A percentile compares a stretch with the other conserved stretches of the same genome.
These are phyloP conservation scores for Trichosporon faecale DNA, from an alignment of 1,284 basidiomycete genomes.

Conservation along the genomic window DNA sequence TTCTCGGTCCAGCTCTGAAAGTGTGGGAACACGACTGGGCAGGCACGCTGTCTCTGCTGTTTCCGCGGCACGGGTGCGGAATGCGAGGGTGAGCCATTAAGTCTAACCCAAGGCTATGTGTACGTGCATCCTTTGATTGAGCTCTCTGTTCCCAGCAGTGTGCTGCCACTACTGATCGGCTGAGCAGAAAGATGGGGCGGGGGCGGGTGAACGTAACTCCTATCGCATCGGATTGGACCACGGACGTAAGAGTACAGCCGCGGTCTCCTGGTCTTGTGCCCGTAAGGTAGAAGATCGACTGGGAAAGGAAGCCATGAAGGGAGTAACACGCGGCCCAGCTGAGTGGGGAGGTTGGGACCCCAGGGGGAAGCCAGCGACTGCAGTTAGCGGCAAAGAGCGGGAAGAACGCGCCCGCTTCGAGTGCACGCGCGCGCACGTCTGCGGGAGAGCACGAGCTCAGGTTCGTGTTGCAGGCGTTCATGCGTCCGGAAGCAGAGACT, in stretches of 20 bases:
- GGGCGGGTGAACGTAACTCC: not conserved
- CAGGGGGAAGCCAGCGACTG: not conserved
- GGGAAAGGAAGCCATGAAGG: not conserved
- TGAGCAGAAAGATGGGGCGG: not conserved
- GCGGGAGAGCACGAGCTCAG: not conserved
- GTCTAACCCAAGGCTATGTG: not conserved
- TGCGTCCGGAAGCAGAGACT: not conserved
- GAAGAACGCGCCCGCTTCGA: not conserved
- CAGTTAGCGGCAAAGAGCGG: not conserved
- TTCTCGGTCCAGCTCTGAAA: not conserved
- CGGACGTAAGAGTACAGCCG: not conserved
- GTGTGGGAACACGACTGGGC: not conserved
- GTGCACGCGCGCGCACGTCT: not conserved
- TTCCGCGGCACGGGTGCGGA: not conserved
- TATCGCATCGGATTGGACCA: not conserved
- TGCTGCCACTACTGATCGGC: no score
- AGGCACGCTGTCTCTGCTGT: not conserved
- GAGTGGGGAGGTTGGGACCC: constrained; percentile 3
- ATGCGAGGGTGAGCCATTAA: not conserved
- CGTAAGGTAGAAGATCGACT: not conserved
- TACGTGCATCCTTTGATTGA: not conserved
- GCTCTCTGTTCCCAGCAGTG: no score
- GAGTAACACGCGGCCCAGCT: not conserved
- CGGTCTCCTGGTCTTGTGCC: not conserved
- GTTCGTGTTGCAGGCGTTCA: not conserved